A percentile compares a stretch with the other conserved stretches of the same genome.
Conservation (phyloP, 78 protist genomes). For the Polysphondylium violaceum region DNA sequence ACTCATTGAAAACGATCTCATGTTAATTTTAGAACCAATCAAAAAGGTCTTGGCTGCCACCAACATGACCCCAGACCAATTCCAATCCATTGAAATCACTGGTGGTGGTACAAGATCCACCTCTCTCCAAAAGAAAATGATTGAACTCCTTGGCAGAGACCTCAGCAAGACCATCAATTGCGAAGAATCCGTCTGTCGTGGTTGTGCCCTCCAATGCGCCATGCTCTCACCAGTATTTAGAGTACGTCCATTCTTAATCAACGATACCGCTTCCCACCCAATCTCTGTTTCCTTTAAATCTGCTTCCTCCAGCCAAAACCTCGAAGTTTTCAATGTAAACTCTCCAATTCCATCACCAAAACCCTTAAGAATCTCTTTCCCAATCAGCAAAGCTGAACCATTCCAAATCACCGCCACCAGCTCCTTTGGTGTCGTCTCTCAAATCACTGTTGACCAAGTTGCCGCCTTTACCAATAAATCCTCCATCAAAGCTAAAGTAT, state of each 20-base stretch:
- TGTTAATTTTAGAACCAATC: conserved; percentile 59
- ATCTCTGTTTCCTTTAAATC: conserved; percentile 78
- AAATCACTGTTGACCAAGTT: conserved; percentile 34
- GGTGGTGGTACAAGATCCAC: conserved; percentile 93
- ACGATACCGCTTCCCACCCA: conserved; percentile 86
- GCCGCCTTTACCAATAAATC: conserved; percentile 63
- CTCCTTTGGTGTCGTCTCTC: conserved; percentile 34
- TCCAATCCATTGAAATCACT: conserved; percentile 83
- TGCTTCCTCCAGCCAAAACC: conserved; percentile 42
- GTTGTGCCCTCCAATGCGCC: conserved; percentile 96
- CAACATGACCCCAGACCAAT: conserved; percentile 74
- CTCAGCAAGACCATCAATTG: conserved; percentile 87
- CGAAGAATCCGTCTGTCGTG: conserved; percentile 95
- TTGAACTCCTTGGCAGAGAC: conserved; percentile 66
- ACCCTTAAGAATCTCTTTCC: conserved; percentile 82
- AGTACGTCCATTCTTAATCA: conserved; percentile 89
- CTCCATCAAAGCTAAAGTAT: conserved; percentile 82
- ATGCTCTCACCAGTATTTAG: conserved; percentile 92
- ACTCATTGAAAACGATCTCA: conserved; percentile 50
- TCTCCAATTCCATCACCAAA: conserved; percentile 49
- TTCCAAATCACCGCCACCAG: conserved; percentile 51
- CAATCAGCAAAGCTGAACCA: conserved; percentile 69
- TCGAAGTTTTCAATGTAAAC: conserved; percentile 44
- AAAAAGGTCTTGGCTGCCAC: conserved; percentile 30
- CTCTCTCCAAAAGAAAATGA: conserved; percentile 72